Percentiles rank a stretch among this genome's conserved stretches.
Conservation (phyloP, 192 early-diverging fungal species). For the Rhizophagus clarus region DNA sequence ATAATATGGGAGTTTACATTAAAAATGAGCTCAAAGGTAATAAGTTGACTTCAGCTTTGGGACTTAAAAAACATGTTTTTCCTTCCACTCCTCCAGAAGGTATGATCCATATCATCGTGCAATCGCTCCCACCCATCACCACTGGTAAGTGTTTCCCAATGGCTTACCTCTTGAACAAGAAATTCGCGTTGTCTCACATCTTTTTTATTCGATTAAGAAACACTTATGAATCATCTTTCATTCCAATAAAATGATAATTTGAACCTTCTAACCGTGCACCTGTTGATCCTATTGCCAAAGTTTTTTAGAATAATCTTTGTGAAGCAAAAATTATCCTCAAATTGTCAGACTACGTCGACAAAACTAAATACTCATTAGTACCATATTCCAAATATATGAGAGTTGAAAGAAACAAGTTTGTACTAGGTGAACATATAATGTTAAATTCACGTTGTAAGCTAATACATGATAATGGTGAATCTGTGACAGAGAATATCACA, state of each 20-base stretch:
- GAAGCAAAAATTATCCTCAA: slow-evolving; percentile 11
- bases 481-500: slow-evolving; percentile 3
- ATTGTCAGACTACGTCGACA: slow-evolving; percentile 14
- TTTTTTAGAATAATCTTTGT: slow-evolving; percentile 18
- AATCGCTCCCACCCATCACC: no score
- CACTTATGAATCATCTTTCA: not conserved
- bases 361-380: not conserved
- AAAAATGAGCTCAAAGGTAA: no score
- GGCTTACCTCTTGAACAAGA: slow-evolving; percentile 12
- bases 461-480: slow-evolving; percentile 18
- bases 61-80: no score
- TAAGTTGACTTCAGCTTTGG: no score
- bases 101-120: no score
- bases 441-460: not conserved
- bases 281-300: not conserved
- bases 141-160: slow-evolving; percentile 5
- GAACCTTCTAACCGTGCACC: slow-evolving; percentile 1
- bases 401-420: slow-evolving; percentile 18
- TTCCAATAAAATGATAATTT: slow-evolving; percentile 18
- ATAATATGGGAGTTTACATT: no score
- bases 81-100: no score
- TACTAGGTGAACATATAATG: slow-evolving; percentile 10
- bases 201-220: slow-evolving; percentile 5
- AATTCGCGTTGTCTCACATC: not conserved
- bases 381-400: slow-evolving; percentile 16